Evolutionary conservation across 2,329 filamentous ascomycete species (phyloP), one percentile per base, ranked within the genome.

Genomic region (Pseudogymnoascus sp.): DNA sequence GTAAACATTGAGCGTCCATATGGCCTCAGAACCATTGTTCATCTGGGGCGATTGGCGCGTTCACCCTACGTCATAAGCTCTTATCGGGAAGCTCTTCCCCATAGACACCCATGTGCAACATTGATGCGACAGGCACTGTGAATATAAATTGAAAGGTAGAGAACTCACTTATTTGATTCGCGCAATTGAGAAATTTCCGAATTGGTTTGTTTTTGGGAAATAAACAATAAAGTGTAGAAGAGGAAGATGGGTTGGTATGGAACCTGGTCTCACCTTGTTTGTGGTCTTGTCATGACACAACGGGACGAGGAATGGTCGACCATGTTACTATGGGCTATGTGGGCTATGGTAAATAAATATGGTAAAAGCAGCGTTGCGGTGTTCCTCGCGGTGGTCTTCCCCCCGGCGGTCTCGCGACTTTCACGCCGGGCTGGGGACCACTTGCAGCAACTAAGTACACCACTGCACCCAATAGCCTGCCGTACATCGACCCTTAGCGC

Each of bases 201-300:
- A 56, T 56, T 19, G n/a, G 26, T 28, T 33, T 4, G 43, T 28
- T 33, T 41, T 33, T 56, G 2, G n/a, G 26, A 19, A 33, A 31
- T 33, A 56, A 56, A 33, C 50, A 56, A 56, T 12, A 8, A 22
- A 22, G 50, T 33, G 46, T 31, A 26, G 31, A 53, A 28, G 19
- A 28, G 28, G 31, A 11, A 56, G n/a, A 56, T 33, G 46, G 46
- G 46, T 33, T 56, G 46, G 46, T 33, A 56, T 56, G 28, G 50
- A 56, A 56, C 50, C 14, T 56, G 50, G 50, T 56, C 50, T 56
- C n/a, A 56, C 50, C 28, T 56, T 56, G 50, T 22, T 56, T 56
- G 12, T 56, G 50, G 50, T 0, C 50, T 33, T 33, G 50, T 56
- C 50, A 56, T 56, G 50, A 56, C 50, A 56, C 46, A 53, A 53